Conservation (phyloP, 495 filamentous ascomycete genomes). For the Lasiosphaeria ovina region DNA sequence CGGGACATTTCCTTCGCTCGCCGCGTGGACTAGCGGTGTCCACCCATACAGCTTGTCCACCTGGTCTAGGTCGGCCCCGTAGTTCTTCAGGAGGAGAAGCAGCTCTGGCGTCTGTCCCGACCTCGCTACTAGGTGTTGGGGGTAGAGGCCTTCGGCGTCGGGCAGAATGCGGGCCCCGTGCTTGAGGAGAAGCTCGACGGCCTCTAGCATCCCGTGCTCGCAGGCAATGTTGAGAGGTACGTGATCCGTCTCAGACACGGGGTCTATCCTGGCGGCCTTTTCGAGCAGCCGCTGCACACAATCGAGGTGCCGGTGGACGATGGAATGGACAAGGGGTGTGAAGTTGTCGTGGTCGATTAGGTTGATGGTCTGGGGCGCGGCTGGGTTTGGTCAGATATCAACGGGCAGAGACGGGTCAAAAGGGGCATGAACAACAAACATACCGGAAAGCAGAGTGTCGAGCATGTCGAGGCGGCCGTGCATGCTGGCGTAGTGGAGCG, state of each 20-base stretch:
- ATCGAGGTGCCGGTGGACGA: slow-evolving; percentile 75
- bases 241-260: slow-evolving; percentile 79
- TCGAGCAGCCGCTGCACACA: slow-evolving; percentile 75
- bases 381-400: slow-evolving; percentile 26
- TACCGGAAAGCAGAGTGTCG: slow-evolving; percentile 62
- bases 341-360: slow-evolving; percentile 94
- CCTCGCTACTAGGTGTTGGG: slow-evolving; percentile 94
- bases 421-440: slow-evolving; percentile 3
- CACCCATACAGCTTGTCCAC: slow-evolving; percentile 93
- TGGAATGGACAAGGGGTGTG: slow-evolving; percentile 90
- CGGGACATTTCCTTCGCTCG: slow-evolving; percentile 90
- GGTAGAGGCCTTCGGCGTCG: slow-evolving; percentile 93
- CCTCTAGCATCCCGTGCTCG: slow-evolving; percentile 80
- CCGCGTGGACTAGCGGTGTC: slow-evolving; percentile 95
- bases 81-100: slow-evolving; percentile 73
- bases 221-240: slow-evolving; percentile 93
- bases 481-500: slow-evolving; percentile 94
- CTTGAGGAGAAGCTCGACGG: slow-evolving; percentile 79
- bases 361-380: slow-evolving; percentile 64
- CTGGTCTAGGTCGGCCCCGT: slow-evolving; percentile 91
- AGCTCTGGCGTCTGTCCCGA: slow-evolving; percentile 79
- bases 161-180: slow-evolving; percentile 73
- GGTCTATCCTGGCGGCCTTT: slow-evolving; percentile 74
- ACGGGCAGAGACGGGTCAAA: slow-evolving; percentile 2
- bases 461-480: slow-evolving; percentile 87